Evolutionary conservation across 306 rosid genomes (phyloP).

Genomic region (Pyrus betulifolia): DNA sequence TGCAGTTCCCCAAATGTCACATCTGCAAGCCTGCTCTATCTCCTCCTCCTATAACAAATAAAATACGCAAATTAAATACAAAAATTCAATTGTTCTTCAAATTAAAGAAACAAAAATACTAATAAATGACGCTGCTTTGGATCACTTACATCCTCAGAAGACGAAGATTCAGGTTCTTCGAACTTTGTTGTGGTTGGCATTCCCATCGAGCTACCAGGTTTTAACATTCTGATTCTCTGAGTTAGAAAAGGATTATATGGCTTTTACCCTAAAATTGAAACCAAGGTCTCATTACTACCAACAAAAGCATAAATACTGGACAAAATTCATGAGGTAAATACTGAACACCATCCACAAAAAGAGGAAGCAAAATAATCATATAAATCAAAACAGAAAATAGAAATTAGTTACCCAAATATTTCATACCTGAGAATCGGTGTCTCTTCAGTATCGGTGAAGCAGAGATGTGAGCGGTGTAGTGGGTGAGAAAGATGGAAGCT

Average conservation of each 20-base stretch:
- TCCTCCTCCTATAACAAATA: slow-evolving; percentile 42
- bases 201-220: neutral
- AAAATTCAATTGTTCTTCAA: neutral
- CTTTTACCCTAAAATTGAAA: neutral
- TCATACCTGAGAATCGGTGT: neutral
- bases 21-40: slow-evolving; percentile 73
- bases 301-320: neutral
- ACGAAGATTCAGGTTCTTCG: neutral
- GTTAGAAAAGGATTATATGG: neutral
- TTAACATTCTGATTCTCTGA: neutral
- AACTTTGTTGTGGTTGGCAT: neutral
- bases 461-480: no score
- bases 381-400: no score
- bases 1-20: slow-evolving; percentile 80
- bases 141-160: slow-evolving; percentile 6
- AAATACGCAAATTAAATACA: neutral
- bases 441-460: neutral
- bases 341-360: neutral
- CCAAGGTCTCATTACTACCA: neutral
- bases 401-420: neutral
- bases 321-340: neutral
- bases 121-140: neutral
- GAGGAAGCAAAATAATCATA: no score
- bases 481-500: neutral
- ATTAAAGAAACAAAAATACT: neutral